phyloP scores from a whole-genome alignment of 1,284 basidiomycete genomes.

The Leccinum proximum region DNA sequence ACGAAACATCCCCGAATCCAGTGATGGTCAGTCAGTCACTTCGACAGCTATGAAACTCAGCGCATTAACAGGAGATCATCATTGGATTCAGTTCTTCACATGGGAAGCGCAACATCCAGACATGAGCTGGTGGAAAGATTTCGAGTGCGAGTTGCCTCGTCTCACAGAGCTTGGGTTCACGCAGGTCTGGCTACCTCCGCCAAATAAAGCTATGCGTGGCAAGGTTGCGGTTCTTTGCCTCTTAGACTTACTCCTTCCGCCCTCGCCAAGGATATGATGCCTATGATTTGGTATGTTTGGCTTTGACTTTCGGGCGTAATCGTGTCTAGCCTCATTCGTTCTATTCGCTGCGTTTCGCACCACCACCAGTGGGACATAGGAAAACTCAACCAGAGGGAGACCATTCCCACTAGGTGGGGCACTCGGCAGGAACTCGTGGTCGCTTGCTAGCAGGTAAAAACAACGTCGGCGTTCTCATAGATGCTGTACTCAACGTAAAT shows the following conservation, averaged over 20 bases:
- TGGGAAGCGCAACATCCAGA: conserved; percentile 63
- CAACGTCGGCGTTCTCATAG: conserved; percentile 68
- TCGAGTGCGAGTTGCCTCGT: conserved; percentile 66
- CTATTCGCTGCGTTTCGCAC: background rate
- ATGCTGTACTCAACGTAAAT: conserved; percentile 74
- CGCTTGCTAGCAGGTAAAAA: conserved; percentile 41
- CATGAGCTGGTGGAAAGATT: conserved; percentile 84
- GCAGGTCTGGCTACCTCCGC: conserved; percentile 77
- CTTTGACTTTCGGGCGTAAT: background rate
- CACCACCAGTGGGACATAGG: conserved; percentile 63
- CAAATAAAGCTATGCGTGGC: conserved; percentile 63
- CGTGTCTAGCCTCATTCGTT: background rate
- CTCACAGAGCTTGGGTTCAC: conserved; percentile 83
- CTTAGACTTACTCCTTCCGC: conserved; percentile 1
- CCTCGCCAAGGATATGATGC: conserved; percentile 65
- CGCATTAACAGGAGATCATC: conserved; percentile 1
- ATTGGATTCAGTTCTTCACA: conserved; percentile 79
- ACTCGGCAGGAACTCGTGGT: conserved; percentile 76
- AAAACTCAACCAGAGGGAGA: conserved; percentile 7
- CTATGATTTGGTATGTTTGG: conserved; percentile 63
- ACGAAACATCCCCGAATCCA: conserved; percentile 45
- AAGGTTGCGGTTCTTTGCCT: conserved; percentile 39
- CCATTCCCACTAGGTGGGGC: conserved; percentile 88
- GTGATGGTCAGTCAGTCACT: conserved; percentile 52
- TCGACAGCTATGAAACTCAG: background rate